Conservation (phyloP, 192 early-diverging fungal species). For the Ramicandelaber brevisporus region DNA sequence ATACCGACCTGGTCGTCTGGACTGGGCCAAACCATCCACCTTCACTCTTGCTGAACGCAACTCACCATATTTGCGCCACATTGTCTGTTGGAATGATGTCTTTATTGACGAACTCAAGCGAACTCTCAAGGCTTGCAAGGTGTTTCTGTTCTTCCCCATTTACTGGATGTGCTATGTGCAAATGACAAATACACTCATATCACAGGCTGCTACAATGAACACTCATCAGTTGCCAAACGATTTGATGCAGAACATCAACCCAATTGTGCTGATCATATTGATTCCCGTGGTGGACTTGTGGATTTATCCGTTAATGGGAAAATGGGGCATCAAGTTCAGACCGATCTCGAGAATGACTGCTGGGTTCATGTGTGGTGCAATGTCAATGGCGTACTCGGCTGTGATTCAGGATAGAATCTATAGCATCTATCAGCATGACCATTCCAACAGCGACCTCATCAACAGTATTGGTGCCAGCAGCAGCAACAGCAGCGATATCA, state of each 20-base stretch:
- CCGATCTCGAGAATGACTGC: conserved; percentile 35
- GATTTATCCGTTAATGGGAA: conserved; percentile 28
- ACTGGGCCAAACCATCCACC: conserved; percentile 35
- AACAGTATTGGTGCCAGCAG: no score
- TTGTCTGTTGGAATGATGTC: conserved; percentile 3
- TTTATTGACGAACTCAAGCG: conserved; percentile 10
- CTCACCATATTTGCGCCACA: no score
- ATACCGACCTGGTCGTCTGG: conserved; percentile 14
- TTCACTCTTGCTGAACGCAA: conserved; percentile 1
- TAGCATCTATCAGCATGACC: conserved; percentile 21
- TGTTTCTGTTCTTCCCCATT: conserved; percentile 11
- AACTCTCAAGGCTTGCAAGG: conserved; percentile 9
- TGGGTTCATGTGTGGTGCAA: conserved; percentile 30
- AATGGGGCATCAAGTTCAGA: conserved; percentile 18
- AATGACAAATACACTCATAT: conserved; percentile 33
- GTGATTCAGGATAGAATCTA: conserved; percentile 35
- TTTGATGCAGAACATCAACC: conserved; percentile 40
- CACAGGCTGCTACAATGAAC: conserved; percentile 28
- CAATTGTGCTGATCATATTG: conserved; percentile 31
- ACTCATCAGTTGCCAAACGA: conserved; percentile 30
- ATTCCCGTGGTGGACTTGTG: conserved; percentile 42
- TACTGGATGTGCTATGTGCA: conserved; percentile 24
- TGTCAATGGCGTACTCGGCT: conserved; percentile 31
- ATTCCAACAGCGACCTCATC: conserved; percentile 8
- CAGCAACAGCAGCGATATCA: no score